Base-by-base conservation (phyloP, 345 rosid genomes). In the Eucalyptus marginata region DNA sequence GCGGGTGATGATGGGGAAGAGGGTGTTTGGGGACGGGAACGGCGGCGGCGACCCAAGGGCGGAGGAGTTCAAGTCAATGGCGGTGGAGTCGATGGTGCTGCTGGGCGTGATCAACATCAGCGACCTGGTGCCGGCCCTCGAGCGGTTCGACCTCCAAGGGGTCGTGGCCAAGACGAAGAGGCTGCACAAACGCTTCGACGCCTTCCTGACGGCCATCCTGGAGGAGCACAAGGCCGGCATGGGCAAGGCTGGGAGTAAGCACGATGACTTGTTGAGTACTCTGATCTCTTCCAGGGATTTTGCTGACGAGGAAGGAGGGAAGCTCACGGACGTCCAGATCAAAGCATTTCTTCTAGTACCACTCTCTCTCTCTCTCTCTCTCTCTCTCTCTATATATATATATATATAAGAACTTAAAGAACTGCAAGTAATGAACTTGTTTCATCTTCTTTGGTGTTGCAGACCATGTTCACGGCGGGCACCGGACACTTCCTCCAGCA, bases 401-500 rank as follows among this genome's bases (percentile, higher is more conserved):
- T 43, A 1, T 49, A 49, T 49, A 17, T 51, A 51, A 7, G 56
- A 51, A 51, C 56, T 51, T 51, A 51, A 51, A 7, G 22, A 17
- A 51, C 56, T 56, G 27, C 59, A 56, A 56, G 59, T 56, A 56
- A 22, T 59, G 43, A 68, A 68, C 24, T 68, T 4, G 80, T 33
- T 16, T 68, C 44, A 5, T 33, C 44, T 0, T 17, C 24, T 68
- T 44, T 33, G 17, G 27, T 52, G 36, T 71, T 43, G 85, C 59
- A 85, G 89, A 94, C 94, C 88, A 96, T 97, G 99, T 96, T 97
- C 83, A 90, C 96, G 1, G 99, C 99, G 8, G 99, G 98, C 7
- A 97, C 99, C 99, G 2, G 99, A 97, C 93, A 97, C 98, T 66
- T 92, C 99, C 33, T 93, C 98, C 15, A 95, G 98, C 90, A 96